These are phyloP conservation scores for Echeveria elegans DNA, from an alignment of 164 flowering plant genomes.

Conservation along the genomic window DNA sequence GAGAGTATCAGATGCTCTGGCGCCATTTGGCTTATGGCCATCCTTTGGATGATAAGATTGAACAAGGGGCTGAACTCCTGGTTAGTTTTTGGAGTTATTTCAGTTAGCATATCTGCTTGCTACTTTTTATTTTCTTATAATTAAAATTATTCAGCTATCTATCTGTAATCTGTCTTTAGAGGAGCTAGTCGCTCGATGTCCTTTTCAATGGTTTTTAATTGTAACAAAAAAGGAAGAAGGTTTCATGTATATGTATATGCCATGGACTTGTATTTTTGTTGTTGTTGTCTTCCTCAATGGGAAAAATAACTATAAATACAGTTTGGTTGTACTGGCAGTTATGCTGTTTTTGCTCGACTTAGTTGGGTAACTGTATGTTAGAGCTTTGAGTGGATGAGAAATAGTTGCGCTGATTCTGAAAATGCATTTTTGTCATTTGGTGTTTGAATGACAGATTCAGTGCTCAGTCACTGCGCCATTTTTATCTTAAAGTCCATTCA, in stretches of 20 bases:
- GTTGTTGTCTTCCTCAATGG: no score
- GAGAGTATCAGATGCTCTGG: no score
- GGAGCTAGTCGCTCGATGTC: not conserved
- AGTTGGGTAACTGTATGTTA: not conserved
- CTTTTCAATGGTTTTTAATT: not conserved
- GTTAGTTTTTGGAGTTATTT: constrained; percentile 41
- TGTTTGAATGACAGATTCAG: not conserved
- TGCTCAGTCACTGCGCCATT: not conserved
- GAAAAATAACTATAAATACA: not conserved
- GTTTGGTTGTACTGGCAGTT: not conserved
- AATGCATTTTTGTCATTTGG: not conserved
- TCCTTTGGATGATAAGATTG: no score
- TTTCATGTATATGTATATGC: no score
- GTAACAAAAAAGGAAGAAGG: no score
- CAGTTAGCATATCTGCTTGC: not conserved
- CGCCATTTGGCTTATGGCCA: no score
- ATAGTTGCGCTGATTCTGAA: not conserved
- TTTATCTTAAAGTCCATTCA: not conserved
- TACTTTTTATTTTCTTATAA: not conserved
- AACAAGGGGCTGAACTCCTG: constrained; percentile 46
- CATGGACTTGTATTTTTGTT: no score
- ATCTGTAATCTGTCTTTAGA: not conserved
- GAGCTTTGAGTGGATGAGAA: not conserved
- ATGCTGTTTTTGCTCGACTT: no score
- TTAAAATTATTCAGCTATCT: not conserved